Evolutionary conservation across 805 yeast genomes (phyloP).

Genomic region (Myxozyma udenii): DNA sequence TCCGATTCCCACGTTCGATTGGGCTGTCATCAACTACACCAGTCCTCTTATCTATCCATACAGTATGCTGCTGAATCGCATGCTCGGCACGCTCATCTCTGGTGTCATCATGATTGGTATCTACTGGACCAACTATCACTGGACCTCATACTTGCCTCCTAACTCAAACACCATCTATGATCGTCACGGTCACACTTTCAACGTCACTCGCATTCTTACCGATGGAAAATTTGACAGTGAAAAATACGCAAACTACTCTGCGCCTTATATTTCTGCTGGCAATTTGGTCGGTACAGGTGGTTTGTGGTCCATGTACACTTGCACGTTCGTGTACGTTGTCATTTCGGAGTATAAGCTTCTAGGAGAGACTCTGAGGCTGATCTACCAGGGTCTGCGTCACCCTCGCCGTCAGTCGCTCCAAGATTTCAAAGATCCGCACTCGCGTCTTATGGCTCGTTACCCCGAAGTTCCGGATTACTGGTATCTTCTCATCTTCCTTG

Average conservation of each 20-base stretch:
- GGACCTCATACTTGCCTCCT: slow-evolving; percentile 52
- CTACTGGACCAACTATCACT: slow-evolving; percentile 49
- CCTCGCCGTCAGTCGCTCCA: slow-evolving; percentile 35
- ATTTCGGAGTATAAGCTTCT: slow-evolving; percentile 16
- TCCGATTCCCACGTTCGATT: slow-evolving; percentile 44
- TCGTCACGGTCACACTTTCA: slow-evolving; percentile 38
- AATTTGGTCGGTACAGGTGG: slow-evolving; percentile 41
- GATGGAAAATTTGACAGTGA: slow-evolving; percentile 45
- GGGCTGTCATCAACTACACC: slow-evolving; percentile 30
- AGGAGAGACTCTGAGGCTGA: slow-evolving; percentile 40
- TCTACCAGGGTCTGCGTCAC: slow-evolving; percentile 14
- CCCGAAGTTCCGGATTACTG: slow-evolving; percentile 48
- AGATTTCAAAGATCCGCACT: slow-evolving; percentile 36
- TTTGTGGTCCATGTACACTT: slow-evolving; percentile 15
- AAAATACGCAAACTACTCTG: slow-evolving; percentile 51
- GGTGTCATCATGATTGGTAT: slow-evolving; percentile 35
- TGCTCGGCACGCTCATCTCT: slow-evolving; percentile 40
- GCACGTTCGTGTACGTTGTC: slow-evolving; percentile 12
- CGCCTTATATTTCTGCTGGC: slow-evolving; percentile 59
- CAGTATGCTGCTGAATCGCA: slow-evolving; percentile 38
- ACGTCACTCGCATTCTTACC: slow-evolving; percentile 50
- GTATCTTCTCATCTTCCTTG: slow-evolving; percentile 47
- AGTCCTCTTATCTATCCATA: slow-evolving; percentile 40
- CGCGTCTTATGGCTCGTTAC: slow-evolving; percentile 12
- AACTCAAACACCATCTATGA: slow-evolving; percentile 44